phyloP scores from a whole-genome alignment of 345 rosid species.

The Zanthoxylum bungeanum region DNA sequence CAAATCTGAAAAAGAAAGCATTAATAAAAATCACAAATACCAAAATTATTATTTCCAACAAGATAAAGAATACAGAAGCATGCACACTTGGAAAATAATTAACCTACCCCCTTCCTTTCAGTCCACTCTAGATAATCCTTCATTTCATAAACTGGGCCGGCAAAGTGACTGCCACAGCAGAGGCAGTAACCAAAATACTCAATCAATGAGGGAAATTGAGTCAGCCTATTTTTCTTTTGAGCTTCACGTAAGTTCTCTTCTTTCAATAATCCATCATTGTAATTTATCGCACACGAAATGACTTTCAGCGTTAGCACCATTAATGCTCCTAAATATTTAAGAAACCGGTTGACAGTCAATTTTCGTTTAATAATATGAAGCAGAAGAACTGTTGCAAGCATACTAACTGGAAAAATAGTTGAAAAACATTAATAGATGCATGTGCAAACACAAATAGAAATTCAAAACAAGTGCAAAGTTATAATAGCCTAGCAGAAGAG shows the following conservation, averaged over 20 bases:
- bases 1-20: constrained; percentile 55
- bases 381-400: neutral
- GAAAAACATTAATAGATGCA: neutral
- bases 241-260: constrained; percentile 76
- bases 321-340: constrained; percentile 62
- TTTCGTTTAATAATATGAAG: neutral
- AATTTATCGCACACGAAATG: constrained; percentile 86
- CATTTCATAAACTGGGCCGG: constrained; percentile 94
- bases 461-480: neutral
- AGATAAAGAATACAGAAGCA: constrained; percentile 12
- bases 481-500: neutral
- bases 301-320: constrained; percentile 97
- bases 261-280: constrained; percentile 75
- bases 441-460: neutral
- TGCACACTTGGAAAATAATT: constrained; percentile 1
- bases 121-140: constrained; percentile 97
- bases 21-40: constrained; percentile 11
- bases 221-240: constrained; percentile 79
- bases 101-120: constrained; percentile 76
- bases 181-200: constrained; percentile 93
- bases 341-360: constrained; percentile 2
- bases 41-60: neutral
- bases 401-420: neutral
- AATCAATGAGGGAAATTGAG: constrained; percentile 64
- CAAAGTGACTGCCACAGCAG: constrained; percentile 94